Evolutionary conservation across 352 stramenopile genomes (phyloP).

Genomic region (Phytophthora sansomeana): DNA sequence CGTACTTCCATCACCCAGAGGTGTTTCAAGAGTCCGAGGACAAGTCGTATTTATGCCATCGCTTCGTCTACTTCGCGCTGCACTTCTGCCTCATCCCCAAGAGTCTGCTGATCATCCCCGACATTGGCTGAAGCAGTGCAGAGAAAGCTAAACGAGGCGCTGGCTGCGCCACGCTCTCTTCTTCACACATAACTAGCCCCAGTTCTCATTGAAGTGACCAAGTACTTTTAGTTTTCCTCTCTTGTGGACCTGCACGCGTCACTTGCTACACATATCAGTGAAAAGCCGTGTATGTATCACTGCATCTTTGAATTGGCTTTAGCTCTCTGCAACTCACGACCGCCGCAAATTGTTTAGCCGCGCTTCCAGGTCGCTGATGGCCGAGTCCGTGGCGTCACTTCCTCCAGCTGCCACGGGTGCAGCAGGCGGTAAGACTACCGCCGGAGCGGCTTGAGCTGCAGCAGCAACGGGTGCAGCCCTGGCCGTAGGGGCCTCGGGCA

Average conservation of each 20-base stretch:
- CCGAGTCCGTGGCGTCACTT: conserved; percentile 63
- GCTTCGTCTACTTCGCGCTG: conserved; percentile 85
- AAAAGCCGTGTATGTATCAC: not conserved
- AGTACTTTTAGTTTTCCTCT: not conserved
- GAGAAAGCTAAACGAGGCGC: no score
- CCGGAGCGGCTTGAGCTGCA: conserved; percentile 59
- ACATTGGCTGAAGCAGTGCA: conserved; percentile 51
- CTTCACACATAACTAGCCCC: conserved; percentile 1
- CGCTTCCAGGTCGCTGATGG: conserved; percentile 96
- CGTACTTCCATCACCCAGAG: conserved; percentile 83
- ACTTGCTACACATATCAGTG: not conserved
- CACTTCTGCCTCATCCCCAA: conserved; percentile 85
- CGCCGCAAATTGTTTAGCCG: conserved; percentile 97
- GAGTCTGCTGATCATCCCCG: conserved; percentile 85
- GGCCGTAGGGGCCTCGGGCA: conserved; percentile 90
- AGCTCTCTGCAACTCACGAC: conserved; percentile 54
- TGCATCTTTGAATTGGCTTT: conserved; percentile 11
- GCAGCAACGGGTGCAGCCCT: conserved; percentile 48
- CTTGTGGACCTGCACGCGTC: not conserved
- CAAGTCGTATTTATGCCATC: conserved; percentile 80
- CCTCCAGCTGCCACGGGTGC: conserved; percentile 65
- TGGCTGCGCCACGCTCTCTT: no score
- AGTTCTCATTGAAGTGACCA: conserved; percentile 7
- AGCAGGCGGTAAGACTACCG: conserved; percentile 45
- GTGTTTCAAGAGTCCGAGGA: conserved; percentile 81